Evolutionary conservation across 2,329 filamentous ascomycete species (phyloP).

Genomic region (Rhinocladiella similis): DNA sequence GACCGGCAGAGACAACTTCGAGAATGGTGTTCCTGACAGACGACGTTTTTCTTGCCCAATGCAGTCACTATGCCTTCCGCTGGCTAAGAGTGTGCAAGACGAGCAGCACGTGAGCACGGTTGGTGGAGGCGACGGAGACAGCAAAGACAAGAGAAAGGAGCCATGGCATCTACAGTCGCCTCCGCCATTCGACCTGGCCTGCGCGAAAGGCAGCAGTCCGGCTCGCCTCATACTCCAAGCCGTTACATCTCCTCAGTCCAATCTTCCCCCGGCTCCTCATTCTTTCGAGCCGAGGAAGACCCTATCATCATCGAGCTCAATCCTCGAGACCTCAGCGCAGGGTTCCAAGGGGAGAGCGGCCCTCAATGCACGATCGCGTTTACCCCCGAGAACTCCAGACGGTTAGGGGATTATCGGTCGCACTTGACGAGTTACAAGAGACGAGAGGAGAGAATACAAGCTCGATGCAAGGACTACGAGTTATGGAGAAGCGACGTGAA

Average conservation of each 20-base stretch:
- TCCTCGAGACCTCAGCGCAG: constrained; percentile 73
- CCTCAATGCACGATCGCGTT: constrained; percentile 73
- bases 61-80: too few species aligned
- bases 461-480: constrained; percentile 57
- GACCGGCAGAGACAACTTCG: too few species aligned
- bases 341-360: constrained; percentile 79
- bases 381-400: constrained; percentile 71
- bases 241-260: constrained; percentile 56
- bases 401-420: constrained; percentile 77
- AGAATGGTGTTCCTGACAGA: too few species aligned
- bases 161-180: constrained; percentile 24
- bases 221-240: constrained; percentile 59
- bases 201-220: constrained; percentile 24
- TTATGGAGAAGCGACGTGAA: constrained; percentile 78
- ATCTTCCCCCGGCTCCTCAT: constrained; percentile 58
- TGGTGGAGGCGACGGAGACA: background rate
- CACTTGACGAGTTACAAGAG: constrained; percentile 60
- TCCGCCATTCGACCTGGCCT: constrained; percentile 26
- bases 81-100: too few species aligned
- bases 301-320: constrained; percentile 80
- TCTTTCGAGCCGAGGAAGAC: constrained; percentile 73
- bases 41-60: too few species aligned
- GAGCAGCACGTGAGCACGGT: background rate
- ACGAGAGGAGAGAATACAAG: constrained; percentile 42
- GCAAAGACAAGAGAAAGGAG: background rate